Evolutionary conservation across 129 eudicot species (phyloP).

Genomic region (Ambrosia artemisiifolia): DNA sequence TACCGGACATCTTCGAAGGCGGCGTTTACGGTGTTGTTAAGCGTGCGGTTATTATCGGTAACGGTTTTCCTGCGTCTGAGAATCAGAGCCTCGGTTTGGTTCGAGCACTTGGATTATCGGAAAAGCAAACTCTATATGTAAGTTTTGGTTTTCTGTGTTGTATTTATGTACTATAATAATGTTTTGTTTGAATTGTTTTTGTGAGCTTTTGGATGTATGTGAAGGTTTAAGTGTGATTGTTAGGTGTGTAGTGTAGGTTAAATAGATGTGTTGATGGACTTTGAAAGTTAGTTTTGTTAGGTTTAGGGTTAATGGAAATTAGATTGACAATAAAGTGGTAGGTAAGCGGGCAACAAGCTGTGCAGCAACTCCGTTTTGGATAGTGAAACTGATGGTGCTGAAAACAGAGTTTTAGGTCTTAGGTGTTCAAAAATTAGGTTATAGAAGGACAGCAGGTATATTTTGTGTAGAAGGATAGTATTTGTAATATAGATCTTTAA

Average conservation of each 20-base stretch:
- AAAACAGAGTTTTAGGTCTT: not conserved
- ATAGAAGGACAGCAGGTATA: not conserved
- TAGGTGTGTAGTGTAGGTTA: slow-evolving; percentile 6
- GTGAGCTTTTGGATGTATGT: not conserved
- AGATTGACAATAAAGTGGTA: not conserved
- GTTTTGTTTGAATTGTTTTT: not conserved
- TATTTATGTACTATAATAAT: too few species aligned
- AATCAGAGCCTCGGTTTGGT: slow-evolving; percentile 85
- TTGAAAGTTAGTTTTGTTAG: not conserved
- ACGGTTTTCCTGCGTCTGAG: slow-evolving; percentile 84
- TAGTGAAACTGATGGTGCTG: not conserved
- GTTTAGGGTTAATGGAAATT: slow-evolving; percentile 13
- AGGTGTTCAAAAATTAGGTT: not conserved
- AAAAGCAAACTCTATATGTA: slow-evolving; percentile 72
- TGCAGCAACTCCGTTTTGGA: not conserved
- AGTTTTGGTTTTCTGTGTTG: slow-evolving; percentile 13
- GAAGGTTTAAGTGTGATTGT: slow-evolving; percentile 13
- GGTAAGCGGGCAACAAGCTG: too few species aligned
- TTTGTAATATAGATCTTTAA: not conserved
- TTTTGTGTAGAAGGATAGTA: not conserved
- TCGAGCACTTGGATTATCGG: slow-evolving; percentile 83
- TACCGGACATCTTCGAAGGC: slow-evolving; percentile 88
- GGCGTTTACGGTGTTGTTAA: slow-evolving; percentile 76
- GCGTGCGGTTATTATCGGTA: slow-evolving; percentile 81
- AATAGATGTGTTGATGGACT: slow-evolving; percentile 3